A percentile compares a stretch with the other conserved stretches of the same genome.
Conservation (phyloP, 345 rosid genomes). For the Noccaea bulbosa region DNA sequence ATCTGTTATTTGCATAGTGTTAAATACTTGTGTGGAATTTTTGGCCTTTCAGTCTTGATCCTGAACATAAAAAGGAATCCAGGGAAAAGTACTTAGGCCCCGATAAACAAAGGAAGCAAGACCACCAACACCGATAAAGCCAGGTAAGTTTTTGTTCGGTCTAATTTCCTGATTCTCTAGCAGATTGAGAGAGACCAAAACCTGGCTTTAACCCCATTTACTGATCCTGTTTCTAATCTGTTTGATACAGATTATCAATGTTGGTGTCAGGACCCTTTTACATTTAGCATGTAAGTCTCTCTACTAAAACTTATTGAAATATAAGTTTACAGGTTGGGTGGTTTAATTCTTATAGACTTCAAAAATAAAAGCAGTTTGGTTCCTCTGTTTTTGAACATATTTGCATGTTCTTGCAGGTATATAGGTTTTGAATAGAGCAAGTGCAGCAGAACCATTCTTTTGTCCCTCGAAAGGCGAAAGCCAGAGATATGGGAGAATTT, state of each 20-base stretch:
- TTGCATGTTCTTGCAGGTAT: slow-evolving; percentile 39
- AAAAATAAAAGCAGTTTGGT: slow-evolving; percentile 11
- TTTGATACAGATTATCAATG: slow-evolving; percentile 34
- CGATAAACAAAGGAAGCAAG: slow-evolving; percentile 46
- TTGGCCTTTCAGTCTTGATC: slow-evolving; percentile 78
- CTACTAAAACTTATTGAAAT: not conserved
- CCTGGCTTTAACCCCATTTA: slow-evolving; percentile 13
- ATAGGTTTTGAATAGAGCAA: slow-evolving; percentile 43
- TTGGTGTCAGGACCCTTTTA: slow-evolving; percentile 29
- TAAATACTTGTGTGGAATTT: not conserved
- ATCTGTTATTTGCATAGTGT: slow-evolving; percentile 2
- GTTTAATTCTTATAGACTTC: not conserved
- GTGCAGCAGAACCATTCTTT: slow-evolving; percentile 48
- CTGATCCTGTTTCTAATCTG: not conserved
- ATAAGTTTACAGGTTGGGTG: not conserved
- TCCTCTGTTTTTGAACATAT: slow-evolving; percentile 5
- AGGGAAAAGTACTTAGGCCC: slow-evolving; percentile 95
- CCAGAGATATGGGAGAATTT: slow-evolving; percentile 37
- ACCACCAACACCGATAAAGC: slow-evolving; percentile 39
- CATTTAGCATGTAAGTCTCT: slow-evolving; percentile 31
- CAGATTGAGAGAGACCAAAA: slow-evolving; percentile 25
- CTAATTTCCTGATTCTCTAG: not conserved
- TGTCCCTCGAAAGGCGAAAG: slow-evolving; percentile 31
- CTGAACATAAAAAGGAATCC: slow-evolving; percentile 94
- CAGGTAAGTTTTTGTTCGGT: slow-evolving; percentile 9